phyloP scores from a whole-genome alignment of 768 basidiomycete genomes.

The Xerocomus potaroensis region DNA sequence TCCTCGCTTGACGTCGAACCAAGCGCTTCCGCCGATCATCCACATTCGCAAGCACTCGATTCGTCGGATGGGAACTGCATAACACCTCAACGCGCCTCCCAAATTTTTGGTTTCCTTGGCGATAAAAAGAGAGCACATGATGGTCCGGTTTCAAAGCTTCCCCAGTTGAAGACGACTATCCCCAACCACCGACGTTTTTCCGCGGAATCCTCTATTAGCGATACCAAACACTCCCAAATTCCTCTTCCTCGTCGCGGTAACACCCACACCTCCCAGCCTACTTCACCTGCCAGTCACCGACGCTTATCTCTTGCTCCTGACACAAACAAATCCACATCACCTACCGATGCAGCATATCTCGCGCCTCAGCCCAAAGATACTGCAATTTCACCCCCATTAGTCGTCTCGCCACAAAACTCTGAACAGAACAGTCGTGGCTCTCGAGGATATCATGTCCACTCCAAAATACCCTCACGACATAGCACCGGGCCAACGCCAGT shows the following conservation, averaged over 20 bases:
- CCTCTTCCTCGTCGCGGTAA: slow-evolving; percentile 10
- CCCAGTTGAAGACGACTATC: slow-evolving; percentile 25
- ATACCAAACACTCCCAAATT: slow-evolving; percentile 20
- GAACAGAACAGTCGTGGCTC: slow-evolving; percentile 35
- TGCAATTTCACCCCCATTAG: background rate
- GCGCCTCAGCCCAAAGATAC: slow-evolving; percentile 2
- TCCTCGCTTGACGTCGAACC: slow-evolving; percentile 77
- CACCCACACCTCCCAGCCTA: slow-evolving; percentile 12
- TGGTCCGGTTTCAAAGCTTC: slow-evolving; percentile 32
- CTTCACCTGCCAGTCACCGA: slow-evolving; percentile 10
- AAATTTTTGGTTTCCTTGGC: slow-evolving; percentile 70
- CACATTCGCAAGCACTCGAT: slow-evolving; percentile 14
- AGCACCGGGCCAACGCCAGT: slow-evolving; percentile 20
- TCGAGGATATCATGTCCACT: slow-evolving; percentile 40
- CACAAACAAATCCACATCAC: slow-evolving; percentile 7
- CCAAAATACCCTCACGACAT: slow-evolving; percentile 31
- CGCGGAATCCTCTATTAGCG: slow-evolving; percentile 22
- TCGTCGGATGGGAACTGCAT: slow-evolving; percentile 39
- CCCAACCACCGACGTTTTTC: slow-evolving; percentile 22
- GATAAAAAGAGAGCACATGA: slow-evolving; percentile 39
- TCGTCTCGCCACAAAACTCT: slow-evolving; percentile 7
- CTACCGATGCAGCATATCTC: background rate
- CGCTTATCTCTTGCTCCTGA: slow-evolving; percentile 14
- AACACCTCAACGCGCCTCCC: slow-evolving; percentile 66
- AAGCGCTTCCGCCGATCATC: slow-evolving; percentile 47